A percentile compares a stretch with the other conserved stretches of the same genome.
Conservation (phyloP, 140 eudicot species). For the Erigeron philadelphicus region DNA sequence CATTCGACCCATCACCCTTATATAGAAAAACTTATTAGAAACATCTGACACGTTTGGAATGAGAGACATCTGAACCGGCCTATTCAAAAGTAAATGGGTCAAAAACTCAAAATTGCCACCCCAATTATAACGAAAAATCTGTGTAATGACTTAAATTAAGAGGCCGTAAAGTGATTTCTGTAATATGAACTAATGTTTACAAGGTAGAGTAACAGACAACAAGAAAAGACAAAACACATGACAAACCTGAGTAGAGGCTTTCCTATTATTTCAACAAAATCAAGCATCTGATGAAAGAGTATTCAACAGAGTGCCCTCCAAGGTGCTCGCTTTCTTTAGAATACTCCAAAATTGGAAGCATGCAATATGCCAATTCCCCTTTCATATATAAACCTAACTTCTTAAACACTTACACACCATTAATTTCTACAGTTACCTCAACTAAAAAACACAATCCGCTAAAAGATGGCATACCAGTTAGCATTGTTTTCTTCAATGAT, state of each 20-base stretch:
- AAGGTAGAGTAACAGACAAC: background rate
- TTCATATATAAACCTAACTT: slow-evolving; percentile 16
- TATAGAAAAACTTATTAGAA: too few relatives aligned
- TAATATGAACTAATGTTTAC: background rate
- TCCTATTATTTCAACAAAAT: slow-evolving; percentile 15
- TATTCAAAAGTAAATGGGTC: background rate
- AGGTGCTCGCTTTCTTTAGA: slow-evolving; percentile 14
- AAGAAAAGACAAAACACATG: slow-evolving; percentile 24
- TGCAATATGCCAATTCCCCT: background rate
- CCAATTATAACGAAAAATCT: background rate
- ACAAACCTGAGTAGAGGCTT: slow-evolving; percentile 21
- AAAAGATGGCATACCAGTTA: slow-evolving; percentile 23
- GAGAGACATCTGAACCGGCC: background rate
- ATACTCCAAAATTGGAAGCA: background rate
- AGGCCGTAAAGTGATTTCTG: background rate
- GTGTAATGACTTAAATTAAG: background rate
- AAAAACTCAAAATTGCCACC: background rate
- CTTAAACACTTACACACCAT: slow-evolving; percentile 16
- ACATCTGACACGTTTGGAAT: background rate
- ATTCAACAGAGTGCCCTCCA: slow-evolving; percentile 27
- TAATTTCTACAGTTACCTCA: slow-evolving; percentile 11
- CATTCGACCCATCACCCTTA: too few relatives aligned
- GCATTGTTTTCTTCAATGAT: slow-evolving; percentile 19
- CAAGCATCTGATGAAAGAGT: background rate
- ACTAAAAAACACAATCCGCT: background rate